A percentile compares a stretch with the other conserved stretches of the same genome.
Conservation (phyloP, 306 rosid species). For the Chamaecrista fasciculata region DNA sequence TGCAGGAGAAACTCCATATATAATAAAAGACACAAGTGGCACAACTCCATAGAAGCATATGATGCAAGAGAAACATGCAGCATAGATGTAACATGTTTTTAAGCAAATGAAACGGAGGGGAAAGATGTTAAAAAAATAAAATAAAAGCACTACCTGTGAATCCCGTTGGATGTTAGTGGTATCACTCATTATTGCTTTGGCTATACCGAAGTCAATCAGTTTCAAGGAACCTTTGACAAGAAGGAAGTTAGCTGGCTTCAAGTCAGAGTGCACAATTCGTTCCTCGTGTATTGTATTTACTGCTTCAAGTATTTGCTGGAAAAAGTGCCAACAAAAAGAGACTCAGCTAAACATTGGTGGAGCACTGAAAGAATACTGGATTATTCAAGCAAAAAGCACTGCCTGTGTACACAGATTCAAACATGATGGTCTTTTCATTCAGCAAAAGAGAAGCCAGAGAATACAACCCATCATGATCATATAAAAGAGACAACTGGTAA, state of each 20-base stretch:
- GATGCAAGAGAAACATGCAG: neutral
- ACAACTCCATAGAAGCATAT: neutral
- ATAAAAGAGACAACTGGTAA: constrained; percentile 3
- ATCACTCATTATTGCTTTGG: constrained; percentile 95
- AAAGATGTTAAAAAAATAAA: neutral
- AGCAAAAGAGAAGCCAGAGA: neutral
- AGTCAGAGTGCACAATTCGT: constrained; percentile 93
- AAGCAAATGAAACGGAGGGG: constrained; percentile 5
- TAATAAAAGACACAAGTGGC: neutral
- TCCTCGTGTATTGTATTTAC: constrained; percentile 94
- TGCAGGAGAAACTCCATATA: neutral
- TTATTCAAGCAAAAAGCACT: neutral
- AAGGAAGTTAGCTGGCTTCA: constrained; percentile 97
- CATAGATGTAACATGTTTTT: neutral
- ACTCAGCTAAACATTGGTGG: constrained; percentile 14
- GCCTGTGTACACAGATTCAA: neutral
- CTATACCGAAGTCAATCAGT: constrained; percentile 94
- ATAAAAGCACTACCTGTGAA: constrained; percentile 64
- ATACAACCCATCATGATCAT: neutral
- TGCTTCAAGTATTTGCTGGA: constrained; percentile 92
- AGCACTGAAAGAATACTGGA: neutral
- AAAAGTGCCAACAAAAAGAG: constrained; percentile 27
- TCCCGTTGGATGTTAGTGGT: constrained; percentile 96
- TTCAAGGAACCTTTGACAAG: constrained; percentile 93
- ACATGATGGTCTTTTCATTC: neutral